Conservation (phyloP, 1,139 yeast genomes). For the Torulaspora pretoriensis region DNA sequence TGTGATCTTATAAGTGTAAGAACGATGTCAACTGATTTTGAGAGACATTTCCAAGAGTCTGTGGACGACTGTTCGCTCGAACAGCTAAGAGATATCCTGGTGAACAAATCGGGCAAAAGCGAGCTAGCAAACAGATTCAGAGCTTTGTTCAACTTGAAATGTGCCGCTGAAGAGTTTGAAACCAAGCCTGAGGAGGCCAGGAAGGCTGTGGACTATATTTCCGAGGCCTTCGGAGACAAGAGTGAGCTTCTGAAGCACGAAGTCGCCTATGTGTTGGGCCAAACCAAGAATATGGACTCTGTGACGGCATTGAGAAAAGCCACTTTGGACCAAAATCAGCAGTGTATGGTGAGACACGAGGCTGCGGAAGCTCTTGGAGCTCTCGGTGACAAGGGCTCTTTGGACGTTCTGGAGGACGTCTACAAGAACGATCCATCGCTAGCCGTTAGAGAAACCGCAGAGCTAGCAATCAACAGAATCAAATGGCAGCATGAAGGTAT, state of each 20-base stretch:
- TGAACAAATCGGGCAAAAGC: slow-evolving; percentile 60
- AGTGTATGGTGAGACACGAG: slow-evolving; percentile 96
- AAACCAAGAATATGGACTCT: slow-evolving; percentile 77
- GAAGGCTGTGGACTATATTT: slow-evolving; percentile 76
- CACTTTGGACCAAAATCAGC: slow-evolving; percentile 62
- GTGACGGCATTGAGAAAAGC: slow-evolving; percentile 74
- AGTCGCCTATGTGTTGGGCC: slow-evolving; percentile 97
- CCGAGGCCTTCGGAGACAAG: slow-evolving; percentile 70
- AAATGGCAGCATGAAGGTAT: slow-evolving; percentile 80
- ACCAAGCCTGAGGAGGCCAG: slow-evolving; percentile 49
- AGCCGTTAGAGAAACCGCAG: slow-evolving; percentile 96
- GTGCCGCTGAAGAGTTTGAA: slow-evolving; percentile 63
- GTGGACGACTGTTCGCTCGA: slow-evolving; percentile 52
- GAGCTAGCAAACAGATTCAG: slow-evolving; percentile 84
- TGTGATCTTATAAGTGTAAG: background rate
- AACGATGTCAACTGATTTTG: slow-evolving; percentile 37
- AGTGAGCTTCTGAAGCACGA: slow-evolving; percentile 97
- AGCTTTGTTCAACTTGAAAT: slow-evolving; percentile 86
- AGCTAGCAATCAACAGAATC: slow-evolving; percentile 90
- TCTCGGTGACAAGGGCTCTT: slow-evolving; percentile 75
- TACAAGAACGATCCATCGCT: slow-evolving; percentile 68
- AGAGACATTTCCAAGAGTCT: slow-evolving; percentile 36
- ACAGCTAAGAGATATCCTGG: slow-evolving; percentile 63
- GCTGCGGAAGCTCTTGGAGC: slow-evolving; percentile 99
- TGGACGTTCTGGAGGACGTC: slow-evolving; percentile 62